Base-by-base conservation (phyloP, 2,329 filamentous ascomycete species). In the Rutstroemia sp. region DNA sequence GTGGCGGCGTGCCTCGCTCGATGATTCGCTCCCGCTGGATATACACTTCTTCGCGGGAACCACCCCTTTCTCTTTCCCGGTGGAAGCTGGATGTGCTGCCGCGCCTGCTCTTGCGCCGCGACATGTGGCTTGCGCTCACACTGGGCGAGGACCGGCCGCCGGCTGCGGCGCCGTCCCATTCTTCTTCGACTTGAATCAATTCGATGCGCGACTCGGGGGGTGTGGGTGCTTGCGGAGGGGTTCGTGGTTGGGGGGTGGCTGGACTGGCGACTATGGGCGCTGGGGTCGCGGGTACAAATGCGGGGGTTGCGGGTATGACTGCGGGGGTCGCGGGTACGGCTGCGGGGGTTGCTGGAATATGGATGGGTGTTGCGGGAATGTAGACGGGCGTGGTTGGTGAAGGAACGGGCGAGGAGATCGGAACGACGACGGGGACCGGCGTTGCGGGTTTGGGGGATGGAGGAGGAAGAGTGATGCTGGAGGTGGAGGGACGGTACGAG, bases 151-250 rank as follows among this genome's bases (percentile, higher is more conserved):
- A 38, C 27, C 8, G 51, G 42, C 19, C 51, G 47, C 23, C 23
- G 23, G 23, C 23, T 23, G 23, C 23, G 1, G 23, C 4, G 23
- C 5, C 48, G 51, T n/a, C 16, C 9, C 1, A 41, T 41, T 54
- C 44, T 17, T 54, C 51, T n/a, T 54, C 51, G 3, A 54, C 51
- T 19, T 54, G 17, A 17, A 54, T 54, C 14, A 54, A n/a, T 25
- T 54, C 51, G n/a, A 54, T 25, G 19, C 51, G 14, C 19, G 38
- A 34, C 12, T 48, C 51, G 0, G 51, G 51, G 2, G 44, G 51
- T 10, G 51, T 54, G 2, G 44, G 51, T 1, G 47, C 51, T 14
- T 44, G 44, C 10, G 51, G 51, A n/a, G 38, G 12, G 21, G 51
- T 54, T 42, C 48, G 9, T 37, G 2, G 19, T 48, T 6, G 27